phyloP scores from a whole-genome alignment of 2,329 filamentous ascomycete species.

The Talaromyces atroroseus region DNA sequence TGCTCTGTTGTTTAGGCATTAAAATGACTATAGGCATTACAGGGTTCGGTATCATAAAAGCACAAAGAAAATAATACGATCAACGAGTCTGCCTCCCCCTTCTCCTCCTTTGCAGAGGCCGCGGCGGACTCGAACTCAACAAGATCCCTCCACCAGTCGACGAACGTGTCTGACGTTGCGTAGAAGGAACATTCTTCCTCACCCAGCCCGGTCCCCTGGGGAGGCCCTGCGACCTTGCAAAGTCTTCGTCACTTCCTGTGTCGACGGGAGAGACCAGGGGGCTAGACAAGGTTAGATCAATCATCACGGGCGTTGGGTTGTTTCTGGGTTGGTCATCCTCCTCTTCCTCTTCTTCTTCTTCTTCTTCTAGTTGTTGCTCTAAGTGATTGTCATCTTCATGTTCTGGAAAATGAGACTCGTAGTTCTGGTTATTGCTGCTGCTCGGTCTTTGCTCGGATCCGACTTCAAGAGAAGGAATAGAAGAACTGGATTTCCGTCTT shows the following conservation, averaged over 20 bases:
- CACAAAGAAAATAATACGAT: neutral
- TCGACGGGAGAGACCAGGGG: constrained; percentile 20
- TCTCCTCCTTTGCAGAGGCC: neutral
- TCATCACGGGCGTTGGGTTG: constrained; percentile 17
- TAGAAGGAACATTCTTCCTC: constrained; percentile 18
- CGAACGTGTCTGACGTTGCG: constrained; percentile 13
- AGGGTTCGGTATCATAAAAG: neutral
- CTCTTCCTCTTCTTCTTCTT: neutral
- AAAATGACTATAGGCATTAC: too few species aligned
- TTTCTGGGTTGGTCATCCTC: neutral
- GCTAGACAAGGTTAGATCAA: constrained; percentile 35
- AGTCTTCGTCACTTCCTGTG: constrained; percentile 26
- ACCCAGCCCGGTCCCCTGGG: constrained; percentile 26
- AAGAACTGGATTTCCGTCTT: neutral
- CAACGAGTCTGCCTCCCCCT: neutral
- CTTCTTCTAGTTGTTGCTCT: constrained; percentile 1
- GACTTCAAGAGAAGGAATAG: neutral
- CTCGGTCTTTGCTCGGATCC: neutral
- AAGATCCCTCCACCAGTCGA: constrained; percentile 14
- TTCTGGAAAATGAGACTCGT: neutral
- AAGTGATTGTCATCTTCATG: neutral
- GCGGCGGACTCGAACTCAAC: constrained; percentile 10
- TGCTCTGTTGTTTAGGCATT: too few species aligned
- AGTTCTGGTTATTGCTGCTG: neutral
- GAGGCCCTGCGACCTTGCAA: constrained; percentile 24